phyloP scores from a whole-genome alignment of 2,329 filamentous ascomycete genomes.

The Trichoderma semiorbis region DNA sequence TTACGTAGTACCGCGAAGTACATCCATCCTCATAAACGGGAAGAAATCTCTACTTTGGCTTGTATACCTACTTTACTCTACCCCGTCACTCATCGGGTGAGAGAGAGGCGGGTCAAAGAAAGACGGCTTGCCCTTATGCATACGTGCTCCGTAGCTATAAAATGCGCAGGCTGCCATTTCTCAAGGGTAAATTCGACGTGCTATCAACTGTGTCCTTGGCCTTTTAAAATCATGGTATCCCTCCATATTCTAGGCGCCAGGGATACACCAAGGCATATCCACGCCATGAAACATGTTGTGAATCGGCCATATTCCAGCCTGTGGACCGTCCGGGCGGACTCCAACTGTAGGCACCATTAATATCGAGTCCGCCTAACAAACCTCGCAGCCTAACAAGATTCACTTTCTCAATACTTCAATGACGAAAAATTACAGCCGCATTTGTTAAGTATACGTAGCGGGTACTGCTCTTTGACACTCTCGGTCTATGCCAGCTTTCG shows the following conservation, averaged over 20 bases:
- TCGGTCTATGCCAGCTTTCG: neutral
- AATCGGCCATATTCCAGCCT: neutral
- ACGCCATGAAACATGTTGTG: neutral
- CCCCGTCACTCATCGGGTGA: neutral
- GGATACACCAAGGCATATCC: neutral
- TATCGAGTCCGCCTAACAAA: neutral
- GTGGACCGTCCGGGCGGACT: neutral
- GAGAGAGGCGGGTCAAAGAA: neutral
- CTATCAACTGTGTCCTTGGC: neutral
- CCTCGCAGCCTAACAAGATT: neutral
- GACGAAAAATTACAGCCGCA: neutral
- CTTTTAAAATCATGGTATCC: fast-evolving
- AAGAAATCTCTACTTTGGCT: neutral
- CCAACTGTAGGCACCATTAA: neutral
- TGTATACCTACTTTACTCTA: neutral
- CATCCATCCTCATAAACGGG: neutral
- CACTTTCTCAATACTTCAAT: neutral
- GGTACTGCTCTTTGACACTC: neutral
- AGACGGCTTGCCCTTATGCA: neutral
- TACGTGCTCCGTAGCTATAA: neutral
- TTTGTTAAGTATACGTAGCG: neutral
- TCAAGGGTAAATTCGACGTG: neutral
- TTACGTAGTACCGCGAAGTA: neutral
- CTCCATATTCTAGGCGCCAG: neutral
- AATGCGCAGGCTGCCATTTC: neutral